Evolutionary conservation across 495 filamentous ascomycete species (phyloP), one percentile per base, ranked within the genome.

Genomic region (Penicillium ochrochloron): DNA sequence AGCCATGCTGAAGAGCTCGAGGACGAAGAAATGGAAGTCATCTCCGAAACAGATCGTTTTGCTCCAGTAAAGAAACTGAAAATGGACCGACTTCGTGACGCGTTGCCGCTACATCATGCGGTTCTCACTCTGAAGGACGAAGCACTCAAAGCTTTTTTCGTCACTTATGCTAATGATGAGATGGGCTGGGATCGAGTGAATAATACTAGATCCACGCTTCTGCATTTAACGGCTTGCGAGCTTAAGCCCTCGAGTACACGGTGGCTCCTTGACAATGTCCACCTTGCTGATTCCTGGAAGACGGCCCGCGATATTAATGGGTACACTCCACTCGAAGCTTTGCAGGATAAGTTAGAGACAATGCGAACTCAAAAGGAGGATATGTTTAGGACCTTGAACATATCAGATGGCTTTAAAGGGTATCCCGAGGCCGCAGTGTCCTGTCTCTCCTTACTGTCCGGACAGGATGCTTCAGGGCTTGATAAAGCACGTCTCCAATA

Each of bases 201-300:
- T 11, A 53, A 60, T 57, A 64, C 59, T 58, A 51, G 67, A 65
- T 48, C 63, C 61, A 75, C 59, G 31, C 64, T 72, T 67, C 62
- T 73, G 53, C 66, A 77, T 66, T 17, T 69, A 57, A 63, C 62
- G 41, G 73, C 72, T 60, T 67, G 31, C 41, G 41, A 67, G 58
- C 50, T 63, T 5, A 75, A 74, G 58, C 65, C 71, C 39, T 46
- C 62, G 33, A 67, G 69, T 39, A 68, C 68, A 58, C 50, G n/a
- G 53, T 74, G 64, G 67, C 66, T 75, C 48, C 64, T 73, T 44
- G 29, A 67, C 35, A 68, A 73, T n/a, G n/a, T 68, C 25, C 25
- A 27, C 25, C 2, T 27, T 27, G 25, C 25, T 4, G 25, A 27
- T 4, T 27, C 25, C 25, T 27, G 4, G 25, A 27, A 27, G 4